Percentiles rank a stretch among this genome's conserved stretches.
Evolutionary conservation across 352 stramenopile species (phyloP).

Genomic region (Plasmopara halstedii): DNA sequence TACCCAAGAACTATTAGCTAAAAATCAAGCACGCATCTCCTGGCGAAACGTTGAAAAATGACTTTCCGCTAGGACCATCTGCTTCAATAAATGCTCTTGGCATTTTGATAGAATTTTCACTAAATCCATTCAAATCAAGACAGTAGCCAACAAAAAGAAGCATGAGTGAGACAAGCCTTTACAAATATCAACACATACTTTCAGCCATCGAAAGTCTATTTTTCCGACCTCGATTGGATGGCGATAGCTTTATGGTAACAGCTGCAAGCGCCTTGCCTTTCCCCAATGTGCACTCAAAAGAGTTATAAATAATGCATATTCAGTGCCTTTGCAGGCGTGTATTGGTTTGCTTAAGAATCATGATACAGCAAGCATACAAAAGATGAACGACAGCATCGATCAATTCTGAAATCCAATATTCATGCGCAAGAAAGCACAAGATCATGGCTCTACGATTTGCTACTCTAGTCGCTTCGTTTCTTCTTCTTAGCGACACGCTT

Average conservation of each 20-base stretch:
- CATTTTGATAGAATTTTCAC: constrained; percentile 14
- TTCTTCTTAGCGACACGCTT: constrained; percentile 87
- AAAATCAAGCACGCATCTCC: background rate
- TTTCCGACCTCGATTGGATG: background rate
- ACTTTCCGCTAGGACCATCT: too few relatives aligned
- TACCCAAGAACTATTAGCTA: too few relatives aligned
- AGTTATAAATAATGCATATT: constrained; percentile 8
- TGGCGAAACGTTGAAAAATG: background rate
- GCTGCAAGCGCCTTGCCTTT: constrained; percentile 8
- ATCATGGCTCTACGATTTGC: background rate
- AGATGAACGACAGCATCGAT: constrained; percentile 10
- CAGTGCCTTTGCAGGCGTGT: constrained; percentile 15
- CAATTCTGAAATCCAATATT: constrained; percentile 2
- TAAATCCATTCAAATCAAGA: background rate
- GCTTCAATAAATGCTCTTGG: background rate
- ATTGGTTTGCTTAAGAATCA: constrained; percentile 23
- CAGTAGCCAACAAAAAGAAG: background rate
- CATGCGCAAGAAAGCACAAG: constrained; percentile 1
- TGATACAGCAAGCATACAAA: constrained; percentile 21
- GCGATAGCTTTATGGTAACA: background rate
- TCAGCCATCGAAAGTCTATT: background rate
- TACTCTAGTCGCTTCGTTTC: constrained; percentile 47
- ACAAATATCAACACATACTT: too few relatives aligned
- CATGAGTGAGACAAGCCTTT: background rate
- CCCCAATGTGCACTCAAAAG: constrained; percentile 1